These are phyloP conservation scores for Lophiotrema nucula DNA, from an alignment of 495 filamentous ascomycete genomes.

Conservation along the genomic window DNA sequence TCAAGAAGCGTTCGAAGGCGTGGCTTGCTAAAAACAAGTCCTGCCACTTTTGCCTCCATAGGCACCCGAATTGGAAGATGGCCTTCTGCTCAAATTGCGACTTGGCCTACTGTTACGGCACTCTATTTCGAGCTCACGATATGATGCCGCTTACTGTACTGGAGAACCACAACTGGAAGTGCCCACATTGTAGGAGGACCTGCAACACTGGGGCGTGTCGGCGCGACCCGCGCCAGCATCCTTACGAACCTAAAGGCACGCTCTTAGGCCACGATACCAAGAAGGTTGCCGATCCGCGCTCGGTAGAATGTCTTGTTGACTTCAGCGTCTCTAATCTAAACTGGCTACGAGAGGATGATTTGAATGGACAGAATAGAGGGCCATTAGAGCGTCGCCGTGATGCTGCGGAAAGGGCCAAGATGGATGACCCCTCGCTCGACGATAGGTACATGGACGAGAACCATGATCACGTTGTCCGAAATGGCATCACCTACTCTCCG, in stretches of 20 bases:
- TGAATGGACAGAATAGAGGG: constrained; percentile 42
- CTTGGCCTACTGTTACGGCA: constrained; percentile 81
- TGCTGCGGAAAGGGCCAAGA: constrained; percentile 52
- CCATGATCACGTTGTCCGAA: constrained; percentile 7
- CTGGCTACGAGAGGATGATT: constrained; percentile 65
- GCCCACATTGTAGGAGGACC: constrained; percentile 76
- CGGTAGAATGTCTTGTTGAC: constrained; percentile 81
- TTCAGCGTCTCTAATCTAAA: constrained; percentile 77
- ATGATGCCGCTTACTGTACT: constrained; percentile 74
- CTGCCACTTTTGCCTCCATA: constrained; percentile 79
- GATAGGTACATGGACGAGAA: constrained; percentile 36
- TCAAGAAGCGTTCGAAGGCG: constrained; percentile 48
- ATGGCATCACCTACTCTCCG: constrained; percentile 31
- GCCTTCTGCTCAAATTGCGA: constrained; percentile 73
- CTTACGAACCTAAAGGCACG: constrained; percentile 80
- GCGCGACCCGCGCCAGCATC: constrained; percentile 54
- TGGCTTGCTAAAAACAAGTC: constrained; percentile 48
- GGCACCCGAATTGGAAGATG: constrained; percentile 76
- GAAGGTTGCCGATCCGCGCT: constrained; percentile 82
- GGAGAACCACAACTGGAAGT: constrained; percentile 77
- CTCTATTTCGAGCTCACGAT: constrained; percentile 84
- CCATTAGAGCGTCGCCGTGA: constrained; percentile 50
- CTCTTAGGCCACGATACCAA: constrained; percentile 85
- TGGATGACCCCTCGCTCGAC: constrained; percentile 44
- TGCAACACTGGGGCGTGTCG: constrained; percentile 85